phyloP scores from a whole-genome alignment of 345 rosid species.

The Bruguiera gymnorhiza region DNA sequence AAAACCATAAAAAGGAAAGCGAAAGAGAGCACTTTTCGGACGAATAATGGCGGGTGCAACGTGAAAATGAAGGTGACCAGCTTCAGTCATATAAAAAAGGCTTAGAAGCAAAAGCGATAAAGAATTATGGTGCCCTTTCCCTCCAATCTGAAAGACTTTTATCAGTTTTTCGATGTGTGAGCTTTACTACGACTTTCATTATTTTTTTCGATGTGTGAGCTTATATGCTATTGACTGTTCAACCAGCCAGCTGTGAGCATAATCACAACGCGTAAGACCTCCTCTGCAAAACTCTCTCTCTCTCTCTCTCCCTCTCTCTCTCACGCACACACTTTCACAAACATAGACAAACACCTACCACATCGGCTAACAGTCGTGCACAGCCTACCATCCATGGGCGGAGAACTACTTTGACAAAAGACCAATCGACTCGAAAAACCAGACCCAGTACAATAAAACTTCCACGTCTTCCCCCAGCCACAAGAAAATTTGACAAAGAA shows the following conservation, averaged over 20 bases:
- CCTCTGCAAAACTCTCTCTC: neutral
- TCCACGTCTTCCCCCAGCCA: neutral
- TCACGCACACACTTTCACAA: neutral
- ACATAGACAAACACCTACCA: neutral
- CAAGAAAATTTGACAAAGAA: neutral
- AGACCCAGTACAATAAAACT: neutral
- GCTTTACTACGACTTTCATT: conserved; percentile 8
- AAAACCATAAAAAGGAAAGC: neutral
- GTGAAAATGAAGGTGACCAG: neutral
- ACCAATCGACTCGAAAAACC: neutral
- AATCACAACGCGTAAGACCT: neutral
- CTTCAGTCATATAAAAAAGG: conserved; percentile 17
- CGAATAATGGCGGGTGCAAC: conserved; percentile 11
- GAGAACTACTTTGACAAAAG: neutral
- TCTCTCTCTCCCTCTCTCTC: neutral
- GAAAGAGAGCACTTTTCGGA: conserved; percentile 14
- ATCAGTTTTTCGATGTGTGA: conserved; percentile 27
- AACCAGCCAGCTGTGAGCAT: conserved; percentile 8
- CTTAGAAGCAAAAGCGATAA: conserved; percentile 26
- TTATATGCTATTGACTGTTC: conserved; percentile 2
- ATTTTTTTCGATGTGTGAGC: conserved; percentile 31
- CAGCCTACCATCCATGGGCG: neutral
- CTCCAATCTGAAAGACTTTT: conserved; percentile 11
- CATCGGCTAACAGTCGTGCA: conserved; percentile 16
- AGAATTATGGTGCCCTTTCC: conserved; percentile 47